Evolutionary conservation across 108 stramenopile species (phyloP).

Genomic region (Skeletonema potamos): DNA sequence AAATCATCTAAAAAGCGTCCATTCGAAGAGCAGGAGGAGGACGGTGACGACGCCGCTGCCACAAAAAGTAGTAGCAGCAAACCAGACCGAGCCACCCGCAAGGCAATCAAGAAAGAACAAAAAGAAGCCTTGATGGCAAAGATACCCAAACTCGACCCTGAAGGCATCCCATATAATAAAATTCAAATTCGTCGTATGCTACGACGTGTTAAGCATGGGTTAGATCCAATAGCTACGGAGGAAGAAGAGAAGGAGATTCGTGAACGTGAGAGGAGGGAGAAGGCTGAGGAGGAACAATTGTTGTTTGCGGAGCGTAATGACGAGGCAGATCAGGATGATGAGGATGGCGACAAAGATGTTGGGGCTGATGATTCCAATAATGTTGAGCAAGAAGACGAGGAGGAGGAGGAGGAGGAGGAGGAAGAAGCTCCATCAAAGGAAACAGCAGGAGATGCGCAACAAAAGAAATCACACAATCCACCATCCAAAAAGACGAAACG

Average conservation of each 20-base stretch:
- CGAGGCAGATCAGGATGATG: slow-evolving; percentile 30
- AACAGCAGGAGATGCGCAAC: slow-evolving; percentile 13
- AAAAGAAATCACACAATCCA: slow-evolving; percentile 12
- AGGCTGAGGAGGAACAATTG: slow-evolving; percentile 46
- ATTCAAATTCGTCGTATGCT: slow-evolving; percentile 83
- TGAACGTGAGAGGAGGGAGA: slow-evolving; percentile 61
- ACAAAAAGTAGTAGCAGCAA: background rate
- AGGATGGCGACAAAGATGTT: slow-evolving; percentile 16
- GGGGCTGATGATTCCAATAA: slow-evolving; percentile 4
- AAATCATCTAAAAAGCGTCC: background rate
- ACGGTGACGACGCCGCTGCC: background rate
- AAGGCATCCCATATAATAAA: slow-evolving; percentile 74
- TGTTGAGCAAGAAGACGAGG: slow-evolving; percentile 21
- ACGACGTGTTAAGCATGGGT: slow-evolving; percentile 79
- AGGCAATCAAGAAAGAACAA: slow-evolving; percentile 15
- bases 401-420: slow-evolving; percentile 6
- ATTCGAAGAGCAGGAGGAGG: background rate
- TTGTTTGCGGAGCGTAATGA: slow-evolving; percentile 15
- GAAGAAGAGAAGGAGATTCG: slow-evolving; percentile 71
- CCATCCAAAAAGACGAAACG: slow-evolving; percentile 66
- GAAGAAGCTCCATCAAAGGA: slow-evolving; percentile 11
- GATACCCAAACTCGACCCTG: slow-evolving; percentile 38
- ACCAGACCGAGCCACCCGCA: slow-evolving; percentile 20
- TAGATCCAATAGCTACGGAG: slow-evolving; percentile 70
- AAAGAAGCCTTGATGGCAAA: slow-evolving; percentile 10